Evolutionary conservation across 805 yeast genomes (phyloP).

Genomic region (Saturnispora dispora): DNA sequence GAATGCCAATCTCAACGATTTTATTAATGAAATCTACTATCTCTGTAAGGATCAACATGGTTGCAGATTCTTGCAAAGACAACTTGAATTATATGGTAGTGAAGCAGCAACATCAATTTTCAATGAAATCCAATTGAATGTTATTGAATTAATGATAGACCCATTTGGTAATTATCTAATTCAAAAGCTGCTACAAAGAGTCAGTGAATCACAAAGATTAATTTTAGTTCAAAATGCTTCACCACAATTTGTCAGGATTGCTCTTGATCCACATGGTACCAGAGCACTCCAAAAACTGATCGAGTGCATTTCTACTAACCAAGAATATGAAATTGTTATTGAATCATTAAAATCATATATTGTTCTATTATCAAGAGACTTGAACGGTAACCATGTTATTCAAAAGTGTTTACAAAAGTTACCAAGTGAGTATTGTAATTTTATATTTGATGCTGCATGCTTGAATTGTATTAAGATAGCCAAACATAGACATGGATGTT

Average conservation of each 20-base stretch:
- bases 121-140: slow-evolving; percentile 66
- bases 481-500: slow-evolving; percentile 95
- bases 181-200: slow-evolving; percentile 80
- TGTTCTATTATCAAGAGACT: slow-evolving; percentile 72
- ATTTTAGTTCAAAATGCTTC: slow-evolving; percentile 62
- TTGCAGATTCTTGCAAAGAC: slow-evolving; percentile 84
- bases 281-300: slow-evolving; percentile 89
- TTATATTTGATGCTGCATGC: slow-evolving; percentile 81
- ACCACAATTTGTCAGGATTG: slow-evolving; percentile 66
- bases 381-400: slow-evolving; percentile 94
- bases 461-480: slow-evolving; percentile 70
- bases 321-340: slow-evolving; percentile 52
- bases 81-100: slow-evolving; percentile 57
- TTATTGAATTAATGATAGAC: slow-evolving; percentile 84
- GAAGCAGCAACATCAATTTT: slow-evolving; percentile 67
- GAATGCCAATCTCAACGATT: slow-evolving; percentile 60
- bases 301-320: slow-evolving; percentile 64
- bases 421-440: slow-evolving; percentile 62
- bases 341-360: slow-evolving; percentile 45
- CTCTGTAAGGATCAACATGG: slow-evolving; percentile 96
- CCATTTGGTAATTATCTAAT: slow-evolving; percentile 96
- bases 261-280: slow-evolving; percentile 92
- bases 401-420: slow-evolving; percentile 83
- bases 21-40: slow-evolving; percentile 62
- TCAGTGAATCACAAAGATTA: slow-evolving; percentile 60